Conservation (phyloP, 2,329 filamentous ascomycete species). For the Colletotrichum orchidophilum region DNA sequence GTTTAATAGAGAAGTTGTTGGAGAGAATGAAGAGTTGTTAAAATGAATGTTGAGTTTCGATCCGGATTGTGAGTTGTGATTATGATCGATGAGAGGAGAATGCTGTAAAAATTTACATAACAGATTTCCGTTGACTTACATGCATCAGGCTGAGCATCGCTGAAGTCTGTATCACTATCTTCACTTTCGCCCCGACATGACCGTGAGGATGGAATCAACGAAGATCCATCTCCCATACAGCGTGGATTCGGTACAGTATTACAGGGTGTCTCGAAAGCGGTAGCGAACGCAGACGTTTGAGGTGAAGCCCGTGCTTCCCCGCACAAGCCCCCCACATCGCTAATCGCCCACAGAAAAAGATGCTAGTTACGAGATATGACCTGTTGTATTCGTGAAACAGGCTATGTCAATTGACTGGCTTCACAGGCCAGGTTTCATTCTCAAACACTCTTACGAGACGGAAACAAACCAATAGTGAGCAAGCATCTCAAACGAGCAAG, state of each 20-base stretch:
- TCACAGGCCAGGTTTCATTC: too few species aligned
- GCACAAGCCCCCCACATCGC: not conserved
- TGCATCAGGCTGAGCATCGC: not conserved
- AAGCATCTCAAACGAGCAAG: too few species aligned
- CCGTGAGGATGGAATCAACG: not conserved
- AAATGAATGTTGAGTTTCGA: not conserved
- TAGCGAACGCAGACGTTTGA: not conserved
- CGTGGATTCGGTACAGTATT: not conserved
- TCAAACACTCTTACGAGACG: too few species aligned
- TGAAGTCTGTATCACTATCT: not conserved
- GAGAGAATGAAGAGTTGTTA: not conserved
- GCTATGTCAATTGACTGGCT: too few species aligned
- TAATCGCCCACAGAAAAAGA: too few species aligned
- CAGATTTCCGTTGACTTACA: not conserved
- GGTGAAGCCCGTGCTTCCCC: not conserved
- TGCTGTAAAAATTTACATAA: not conserved
- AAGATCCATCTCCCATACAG: not conserved
- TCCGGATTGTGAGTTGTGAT: not conserved
- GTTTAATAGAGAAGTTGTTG: not conserved
- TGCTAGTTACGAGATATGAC: too few species aligned
- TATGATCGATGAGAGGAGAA: not conserved
- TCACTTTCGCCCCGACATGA: not conserved
- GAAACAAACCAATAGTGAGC: too few species aligned
- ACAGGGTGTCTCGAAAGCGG: not conserved
- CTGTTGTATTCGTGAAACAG: too few species aligned